Percentiles rank a stretch among this genome's conserved stretches.
Conservation (phyloP, 2,329 filamentous ascomycete species). For the Colletotrichum lindemuthianum region DNA sequence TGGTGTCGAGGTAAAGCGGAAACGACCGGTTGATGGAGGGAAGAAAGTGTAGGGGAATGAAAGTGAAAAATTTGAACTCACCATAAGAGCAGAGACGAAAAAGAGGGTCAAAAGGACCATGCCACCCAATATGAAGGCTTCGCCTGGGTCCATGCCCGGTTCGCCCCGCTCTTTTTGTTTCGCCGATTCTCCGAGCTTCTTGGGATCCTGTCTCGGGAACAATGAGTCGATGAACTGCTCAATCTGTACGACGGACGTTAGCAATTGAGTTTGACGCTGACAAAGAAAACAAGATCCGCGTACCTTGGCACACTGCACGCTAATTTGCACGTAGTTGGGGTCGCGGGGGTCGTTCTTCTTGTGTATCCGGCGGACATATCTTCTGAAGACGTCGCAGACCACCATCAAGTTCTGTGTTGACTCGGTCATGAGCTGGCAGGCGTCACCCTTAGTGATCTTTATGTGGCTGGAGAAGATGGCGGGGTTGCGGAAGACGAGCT, state of each 20-base stretch:
- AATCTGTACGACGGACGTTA: conserved; percentile 64
- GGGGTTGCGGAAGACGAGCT: conserved; percentile 92
- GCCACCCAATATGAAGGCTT: conserved; percentile 72
- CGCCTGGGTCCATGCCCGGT: conserved; percentile 62
- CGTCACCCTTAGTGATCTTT: conserved; percentile 96
- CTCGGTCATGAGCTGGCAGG: conserved; percentile 90
- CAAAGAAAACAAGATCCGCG: conserved; percentile 28
- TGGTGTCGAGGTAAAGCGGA: neutral
- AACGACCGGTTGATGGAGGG: neutral
- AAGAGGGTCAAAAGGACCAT: conserved; percentile 76
- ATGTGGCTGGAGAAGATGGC: conserved; percentile 86
- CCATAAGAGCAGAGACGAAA: conserved; percentile 81
- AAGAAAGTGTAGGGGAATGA: neutral
- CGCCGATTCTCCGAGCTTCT: conserved; percentile 59
- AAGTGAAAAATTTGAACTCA: conserved; percentile 50
- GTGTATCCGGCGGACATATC: conserved; percentile 83
- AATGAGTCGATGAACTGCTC: conserved; percentile 96
- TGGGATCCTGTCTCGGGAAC: conserved; percentile 85
- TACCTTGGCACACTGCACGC: conserved; percentile 87
- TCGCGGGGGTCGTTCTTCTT: conserved; percentile 95
- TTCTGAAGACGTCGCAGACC: conserved; percentile 84
- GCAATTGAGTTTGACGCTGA: conserved; percentile 17
- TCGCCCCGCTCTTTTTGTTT: conserved; percentile 52
- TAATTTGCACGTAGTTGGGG: conserved; percentile 92
- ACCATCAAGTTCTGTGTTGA: conserved; percentile 89